phyloP scores from a whole-genome alignment of 208 protist species.

The Leishmania tropica region DNA sequence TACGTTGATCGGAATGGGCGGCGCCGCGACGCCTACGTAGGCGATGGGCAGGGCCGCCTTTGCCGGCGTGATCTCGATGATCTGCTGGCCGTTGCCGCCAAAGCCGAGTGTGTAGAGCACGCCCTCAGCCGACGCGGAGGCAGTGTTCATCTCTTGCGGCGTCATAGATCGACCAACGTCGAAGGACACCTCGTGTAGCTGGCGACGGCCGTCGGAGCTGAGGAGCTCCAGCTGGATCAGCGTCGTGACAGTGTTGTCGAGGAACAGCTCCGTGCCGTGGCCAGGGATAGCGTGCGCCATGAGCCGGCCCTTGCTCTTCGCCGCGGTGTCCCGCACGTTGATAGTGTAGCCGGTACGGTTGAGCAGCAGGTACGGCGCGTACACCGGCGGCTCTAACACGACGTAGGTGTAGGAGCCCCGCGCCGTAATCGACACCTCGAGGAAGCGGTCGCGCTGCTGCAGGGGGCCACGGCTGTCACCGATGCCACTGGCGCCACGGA shows the following conservation, averaged over 20 bases:
- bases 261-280: constrained; percentile 48
- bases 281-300: constrained; percentile 57
- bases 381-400: constrained; percentile 60
- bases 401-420: constrained; percentile 84
- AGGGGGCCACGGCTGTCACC: not conserved
- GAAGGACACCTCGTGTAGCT: constrained; percentile 25
- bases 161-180: constrained; percentile 43
- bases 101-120: constrained; percentile 55
- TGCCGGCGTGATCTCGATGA: constrained; percentile 52
- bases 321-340: constrained; percentile 51
- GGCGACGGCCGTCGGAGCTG: constrained; percentile 2
- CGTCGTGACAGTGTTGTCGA: constrained; percentile 55
- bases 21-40: constrained; percentile 27
- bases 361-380: constrained; percentile 68
- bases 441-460: constrained; percentile 44
- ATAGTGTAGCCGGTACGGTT: constrained; percentile 70
- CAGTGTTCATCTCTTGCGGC: constrained; percentile 28
- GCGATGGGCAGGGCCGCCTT: constrained; percentile 13
- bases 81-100: constrained; percentile 61
- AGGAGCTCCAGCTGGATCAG: constrained; percentile 33
- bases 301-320: constrained; percentile 45
- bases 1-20: constrained; percentile 55
- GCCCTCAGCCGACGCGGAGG: constrained; percentile 18
- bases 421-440: constrained; percentile 72
- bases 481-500: not conserved